phyloP scores from a whole-genome alignment of 305 asterid genomes.

The Salvia sclarea region DNA sequence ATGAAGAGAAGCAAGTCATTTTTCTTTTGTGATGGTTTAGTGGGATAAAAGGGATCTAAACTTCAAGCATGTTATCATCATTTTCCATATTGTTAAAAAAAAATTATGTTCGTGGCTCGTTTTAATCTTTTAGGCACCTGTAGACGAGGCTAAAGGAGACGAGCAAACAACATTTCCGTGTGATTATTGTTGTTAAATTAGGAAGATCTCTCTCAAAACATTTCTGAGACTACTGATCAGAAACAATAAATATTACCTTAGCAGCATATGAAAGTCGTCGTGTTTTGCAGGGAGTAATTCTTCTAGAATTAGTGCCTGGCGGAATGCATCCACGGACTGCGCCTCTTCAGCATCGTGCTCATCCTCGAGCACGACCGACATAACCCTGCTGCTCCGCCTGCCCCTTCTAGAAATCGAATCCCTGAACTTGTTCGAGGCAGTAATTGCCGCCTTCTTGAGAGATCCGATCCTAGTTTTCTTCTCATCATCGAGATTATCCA shows the following conservation, averaged over 20 bases:
- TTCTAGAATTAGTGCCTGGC: constrained; percentile 84
- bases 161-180: neutral
- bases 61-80: no score
- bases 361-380: constrained; percentile 84
- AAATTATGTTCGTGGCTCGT: no score
- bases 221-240: no score
- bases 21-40: no score
- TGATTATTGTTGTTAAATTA: neutral
- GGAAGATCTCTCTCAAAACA: neutral
- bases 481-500: constrained; percentile 65
- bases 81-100: no score
- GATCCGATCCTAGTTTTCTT: constrained; percentile 74
- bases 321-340: constrained; percentile 80
- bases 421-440: constrained; percentile 85
- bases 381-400: constrained; percentile 78
- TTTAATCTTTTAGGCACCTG: no score
- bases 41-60: no score
- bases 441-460: constrained; percentile 78
- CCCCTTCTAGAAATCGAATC: constrained; percentile 64
- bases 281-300: constrained; percentile 83
- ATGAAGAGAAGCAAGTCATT: no score
- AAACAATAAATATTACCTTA: constrained; percentile 49
- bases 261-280: constrained; percentile 86
- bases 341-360: constrained; percentile 87
- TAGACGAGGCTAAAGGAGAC: neutral